Base-by-base conservation (phyloP, 768 basidiomycete genomes). In the Galerina marginata region DNA sequence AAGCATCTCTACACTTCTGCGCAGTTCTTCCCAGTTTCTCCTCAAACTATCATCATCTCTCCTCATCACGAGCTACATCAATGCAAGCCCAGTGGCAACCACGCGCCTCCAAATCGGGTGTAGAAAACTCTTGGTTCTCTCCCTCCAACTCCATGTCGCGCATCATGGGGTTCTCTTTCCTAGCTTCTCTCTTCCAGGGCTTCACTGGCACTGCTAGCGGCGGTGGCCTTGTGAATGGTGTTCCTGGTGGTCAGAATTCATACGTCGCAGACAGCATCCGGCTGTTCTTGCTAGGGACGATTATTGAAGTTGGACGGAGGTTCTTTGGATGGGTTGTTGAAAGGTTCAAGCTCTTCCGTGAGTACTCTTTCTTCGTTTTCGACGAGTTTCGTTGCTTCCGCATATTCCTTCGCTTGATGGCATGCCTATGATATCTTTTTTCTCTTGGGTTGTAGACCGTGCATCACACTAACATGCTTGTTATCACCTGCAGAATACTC, bases 291-390 rank as follows among this genome's bases (percentile, higher is more conserved):
- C 55, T 79, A 38, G 78, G 79, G 1, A 72, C 72, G 7, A 57
- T 80, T 33, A 68, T 80, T 6, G 81, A 82, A 59, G 60, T 70
- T 36, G 80, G 78, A 5, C 69, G 81, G 20, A 72, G 78, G 44
- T 64, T 81, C 4, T 76, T 72, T 43, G 69, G 75, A 49, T 79
- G 79, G 79, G 55, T 75, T 2, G 67, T 76, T 38, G 72, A 70
- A 39, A 65, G 74, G 23, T 68, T 71, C 29, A 67, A 63, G 43
- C 60, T 58, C 6, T 65, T 72, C 29, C 71, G 73, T 73, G 55
- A 58, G 74, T 68, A 6, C 29, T 29, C 20, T 20, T 44, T 36
- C 6, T 39, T 20, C 15, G 4, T 33, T 20, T 14, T 23, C 33
- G 9, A 15, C 12, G 16, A 37, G n/a, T 33, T 9, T 47, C 20